Evolutionary conservation across 306 rosid genomes (phyloP).

Genomic region (Gleditsia sinensis): DNA sequence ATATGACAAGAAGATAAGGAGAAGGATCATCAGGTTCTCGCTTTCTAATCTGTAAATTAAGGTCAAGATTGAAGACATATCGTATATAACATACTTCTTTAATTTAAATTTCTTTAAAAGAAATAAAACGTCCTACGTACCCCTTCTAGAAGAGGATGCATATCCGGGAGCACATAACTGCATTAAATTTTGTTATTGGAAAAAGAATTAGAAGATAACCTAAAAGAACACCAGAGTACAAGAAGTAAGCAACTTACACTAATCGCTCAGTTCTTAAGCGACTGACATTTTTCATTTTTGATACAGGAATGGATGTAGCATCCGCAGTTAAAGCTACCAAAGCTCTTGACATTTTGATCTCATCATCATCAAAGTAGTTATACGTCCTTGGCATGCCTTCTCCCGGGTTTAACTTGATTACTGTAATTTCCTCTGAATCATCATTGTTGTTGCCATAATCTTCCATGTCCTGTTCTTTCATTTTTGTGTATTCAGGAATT

Average conservation of each 20-base stretch:
- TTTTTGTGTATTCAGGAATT: neutral
- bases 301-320: constrained; percentile 26
- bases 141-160: constrained; percentile 41
- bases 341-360: constrained; percentile 34
- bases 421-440: constrained; percentile 26
- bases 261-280: constrained; percentile 63
- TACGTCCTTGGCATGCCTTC: neutral
- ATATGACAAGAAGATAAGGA: constrained; percentile 56
- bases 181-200: constrained; percentile 4
- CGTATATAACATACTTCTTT: neutral
- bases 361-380: neutral
- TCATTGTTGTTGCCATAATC: constrained; percentile 29
- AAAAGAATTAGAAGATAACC: neutral
- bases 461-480: constrained; percentile 34
- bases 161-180: constrained; percentile 61
- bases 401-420: constrained; percentile 23
- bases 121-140: constrained; percentile 24
- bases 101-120: neutral
- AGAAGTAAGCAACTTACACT: constrained; percentile 58
- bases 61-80: neutral
- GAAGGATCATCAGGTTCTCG: constrained; percentile 46
- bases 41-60: constrained; percentile 40
- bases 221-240: neutral
- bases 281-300: constrained; percentile 48
- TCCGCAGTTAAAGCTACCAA: constrained; percentile 34